phyloP scores from a whole-genome alignment of 352 stramenopile species.

The Phytophthora europaea region DNA sequence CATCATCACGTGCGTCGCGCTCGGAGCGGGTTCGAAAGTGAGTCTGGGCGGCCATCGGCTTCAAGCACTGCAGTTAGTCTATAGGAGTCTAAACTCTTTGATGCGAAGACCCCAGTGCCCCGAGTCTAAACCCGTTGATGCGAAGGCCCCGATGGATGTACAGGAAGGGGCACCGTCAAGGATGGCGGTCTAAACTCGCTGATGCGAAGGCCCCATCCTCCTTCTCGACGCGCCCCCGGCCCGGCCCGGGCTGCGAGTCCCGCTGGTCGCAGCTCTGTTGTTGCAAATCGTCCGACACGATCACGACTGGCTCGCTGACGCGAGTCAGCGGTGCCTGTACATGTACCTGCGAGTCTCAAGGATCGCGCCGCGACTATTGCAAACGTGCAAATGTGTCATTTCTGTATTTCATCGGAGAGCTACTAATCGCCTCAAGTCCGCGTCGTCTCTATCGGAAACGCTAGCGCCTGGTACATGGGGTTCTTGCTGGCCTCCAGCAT shows the following conservation, averaged over 20 bases:
- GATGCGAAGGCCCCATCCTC: constrained; percentile 8
- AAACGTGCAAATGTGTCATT: constrained; percentile 1
- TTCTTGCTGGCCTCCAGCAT: constrained; percentile 26
- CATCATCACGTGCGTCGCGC: neutral
- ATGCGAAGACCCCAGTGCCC: neutral
- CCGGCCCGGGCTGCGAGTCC: too few species aligned
- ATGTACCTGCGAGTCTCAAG: too few species aligned
- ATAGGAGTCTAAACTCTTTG: neutral
- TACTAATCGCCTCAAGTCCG: constrained; percentile 5
- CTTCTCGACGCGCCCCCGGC: too few species aligned
- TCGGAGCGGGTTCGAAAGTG: neutral
- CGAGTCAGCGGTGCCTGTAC: neutral
- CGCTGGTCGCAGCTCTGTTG: constrained; percentile 11
- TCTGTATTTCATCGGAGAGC: neutral
- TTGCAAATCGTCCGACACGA: neutral
- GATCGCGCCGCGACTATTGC: too few species aligned
- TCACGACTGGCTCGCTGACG: neutral
- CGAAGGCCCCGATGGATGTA: neutral
- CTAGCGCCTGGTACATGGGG: constrained; percentile 33
- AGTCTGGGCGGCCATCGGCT: neutral
- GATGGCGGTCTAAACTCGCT: constrained; percentile 6
- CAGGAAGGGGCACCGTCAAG: neutral
- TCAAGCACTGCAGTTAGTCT: neutral
- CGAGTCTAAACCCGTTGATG: neutral
- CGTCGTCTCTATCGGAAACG: constrained; percentile 20